Evolutionary conservation across 1,284 basidiomycete species (phyloP), one percentile per base, ranked within the genome.

Genomic region (Anthracocystis setariae): DNA sequence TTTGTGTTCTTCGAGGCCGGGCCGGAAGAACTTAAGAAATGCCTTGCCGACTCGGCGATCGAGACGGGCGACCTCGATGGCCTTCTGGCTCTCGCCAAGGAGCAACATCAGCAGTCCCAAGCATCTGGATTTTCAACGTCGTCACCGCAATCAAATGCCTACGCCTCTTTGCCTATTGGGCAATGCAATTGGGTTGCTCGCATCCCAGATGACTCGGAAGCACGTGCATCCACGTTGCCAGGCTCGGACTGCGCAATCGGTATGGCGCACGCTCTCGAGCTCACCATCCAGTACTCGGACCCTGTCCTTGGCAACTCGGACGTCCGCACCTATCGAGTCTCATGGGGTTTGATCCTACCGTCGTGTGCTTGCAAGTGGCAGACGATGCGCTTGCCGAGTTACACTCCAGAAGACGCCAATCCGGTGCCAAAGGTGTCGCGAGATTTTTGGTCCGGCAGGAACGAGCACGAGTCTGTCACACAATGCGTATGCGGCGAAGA

Each of bases 401-500:
- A 76, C 38, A 67, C 65, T 3, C 40, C 42, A 1, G 62, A 67
- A 21, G 73, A 76, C 32, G 65, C 73, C 44, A 64, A 69, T 13
- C 73, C 73, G 0, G 73, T 76, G 10, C 73, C 73, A 15, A 63
- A 54, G 35, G 23, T 62, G 17, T 62, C 68, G 27, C 65, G 73
- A 8, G 73, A 73, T 43, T 63, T 67, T 29, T 66, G 65, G 65
- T 56, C 61, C 5, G 73, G 73, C 0, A 51, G 59, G 18, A 76
- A 76, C 56, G 70, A 76, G 47, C 69, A 73, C 62, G 62, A 65
- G 24, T 70, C 70, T 7, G 33, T 64, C 33, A 60, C 56, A 4
- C 73, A 76, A 29, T 76, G 73, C 38, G 71, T 73, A 0, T 76
- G 73, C 42, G 73, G 73, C n/a, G 69, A 76, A 44, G 53, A 65